Evolutionary conservation across 768 basidiomycete species (phyloP).

Genomic region (Austroboletus eburneus): DNA sequence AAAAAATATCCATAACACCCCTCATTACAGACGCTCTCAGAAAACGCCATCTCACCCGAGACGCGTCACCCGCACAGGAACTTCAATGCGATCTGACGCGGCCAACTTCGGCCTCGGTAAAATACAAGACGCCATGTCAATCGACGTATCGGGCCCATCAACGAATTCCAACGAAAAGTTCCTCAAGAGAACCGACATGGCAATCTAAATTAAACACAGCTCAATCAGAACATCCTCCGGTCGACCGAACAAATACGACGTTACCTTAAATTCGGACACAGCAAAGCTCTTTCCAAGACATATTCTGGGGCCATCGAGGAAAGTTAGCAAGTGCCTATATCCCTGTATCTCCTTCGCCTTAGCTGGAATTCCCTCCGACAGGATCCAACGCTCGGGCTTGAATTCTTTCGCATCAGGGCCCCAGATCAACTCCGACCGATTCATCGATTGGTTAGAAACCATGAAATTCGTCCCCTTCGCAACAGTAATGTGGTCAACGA

Average conservation of each 20-base stretch:
- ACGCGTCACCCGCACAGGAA: no score
- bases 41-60: no score
- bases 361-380: constrained; percentile 22
- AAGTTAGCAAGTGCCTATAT: constrained; percentile 26
- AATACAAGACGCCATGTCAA: background rate
- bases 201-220: constrained; percentile 1
- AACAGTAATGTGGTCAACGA: no score
- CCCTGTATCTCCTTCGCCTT: constrained; percentile 34
- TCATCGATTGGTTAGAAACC: no score
- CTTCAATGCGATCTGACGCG: no score
- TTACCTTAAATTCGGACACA: constrained; percentile 26
- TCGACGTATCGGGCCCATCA: constrained; percentile 35
- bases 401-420: constrained; percentile 56
- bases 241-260: background rate
- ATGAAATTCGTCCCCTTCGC: no score
- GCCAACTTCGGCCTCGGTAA: no score
- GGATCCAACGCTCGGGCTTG: constrained; percentile 60
- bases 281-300: constrained; percentile 29
- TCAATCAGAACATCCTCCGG: no score
- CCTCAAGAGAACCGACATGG: constrained; percentile 29
- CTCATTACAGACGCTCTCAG: no score
- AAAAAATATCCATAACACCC: no score
- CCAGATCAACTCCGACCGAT: constrained; percentile 42
- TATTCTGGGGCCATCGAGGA: constrained; percentile 27
- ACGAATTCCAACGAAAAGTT: constrained; percentile 33